A percentile compares a stretch with the other conserved stretches of the same genome.
Conservation (phyloP, 2,329 filamentous ascomycete species). For the Elsinoe perseae region DNA sequence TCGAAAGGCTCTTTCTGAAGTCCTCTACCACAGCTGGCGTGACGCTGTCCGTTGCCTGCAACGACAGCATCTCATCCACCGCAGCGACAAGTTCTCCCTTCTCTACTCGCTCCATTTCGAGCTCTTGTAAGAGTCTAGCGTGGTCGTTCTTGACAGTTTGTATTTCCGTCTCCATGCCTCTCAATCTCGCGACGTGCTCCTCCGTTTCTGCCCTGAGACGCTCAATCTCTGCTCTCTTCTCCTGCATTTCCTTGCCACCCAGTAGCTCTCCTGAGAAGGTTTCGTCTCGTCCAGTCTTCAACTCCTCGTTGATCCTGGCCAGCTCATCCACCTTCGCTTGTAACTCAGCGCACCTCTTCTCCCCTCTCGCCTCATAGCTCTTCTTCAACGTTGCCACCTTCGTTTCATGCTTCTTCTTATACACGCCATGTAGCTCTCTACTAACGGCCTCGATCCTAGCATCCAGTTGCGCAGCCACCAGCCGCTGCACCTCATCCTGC, state of each 20-base stretch:
- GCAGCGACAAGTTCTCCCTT: constrained; percentile 75
- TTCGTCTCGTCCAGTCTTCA: constrained; percentile 58
- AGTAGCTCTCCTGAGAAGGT: constrained; percentile 51
- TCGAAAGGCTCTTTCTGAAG: constrained; percentile 49
- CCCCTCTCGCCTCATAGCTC: constrained; percentile 75
- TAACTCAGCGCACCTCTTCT: constrained; percentile 76
- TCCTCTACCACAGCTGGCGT: constrained; percentile 39
- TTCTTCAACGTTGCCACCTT: constrained; percentile 86
- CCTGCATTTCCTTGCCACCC: constrained; percentile 17
- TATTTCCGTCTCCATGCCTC: constrained; percentile 67
- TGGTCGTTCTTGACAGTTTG: constrained; percentile 62
- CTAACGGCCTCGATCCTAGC: constrained; percentile 69
- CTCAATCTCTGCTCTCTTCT: constrained; percentile 20
- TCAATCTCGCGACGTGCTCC: constrained; percentile 61
- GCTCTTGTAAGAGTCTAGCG: constrained; percentile 53
- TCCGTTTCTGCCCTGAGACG: constrained; percentile 46
- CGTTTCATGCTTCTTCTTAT: constrained; percentile 95
- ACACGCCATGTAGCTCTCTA: constrained; percentile 83
- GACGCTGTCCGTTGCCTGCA: constrained; percentile 44
- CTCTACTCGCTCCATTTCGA: constrained; percentile 70
- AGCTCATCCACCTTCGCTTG: constrained; percentile 64
- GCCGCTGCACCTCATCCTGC: constrained; percentile 37
- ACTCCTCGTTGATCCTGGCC: constrained; percentile 63
- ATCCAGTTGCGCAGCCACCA: constrained; percentile 62
- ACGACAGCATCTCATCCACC: constrained; percentile 74